Conservation (phyloP, 371 early-diverging fungal species). For the Mucor racemosus region DNA sequence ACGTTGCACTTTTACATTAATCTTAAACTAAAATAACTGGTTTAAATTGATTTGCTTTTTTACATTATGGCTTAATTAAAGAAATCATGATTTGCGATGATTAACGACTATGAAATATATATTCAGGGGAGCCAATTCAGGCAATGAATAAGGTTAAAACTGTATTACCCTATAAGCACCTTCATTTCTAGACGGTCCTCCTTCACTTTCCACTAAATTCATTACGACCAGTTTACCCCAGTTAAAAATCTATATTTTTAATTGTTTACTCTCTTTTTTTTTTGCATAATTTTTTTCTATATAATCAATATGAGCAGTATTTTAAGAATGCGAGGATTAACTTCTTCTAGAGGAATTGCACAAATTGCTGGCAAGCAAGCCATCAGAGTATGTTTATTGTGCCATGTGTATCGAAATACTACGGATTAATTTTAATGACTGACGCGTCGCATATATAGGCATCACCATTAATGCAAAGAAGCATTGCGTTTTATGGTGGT, state of each 20-base stretch:
- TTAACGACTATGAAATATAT: too few species aligned
- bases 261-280: background rate
- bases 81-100: too few species aligned
- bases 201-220: too few species aligned
- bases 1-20: too few species aligned
- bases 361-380: background rate
- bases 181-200: too few species aligned
- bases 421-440: background rate
- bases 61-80: too few species aligned
- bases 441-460: constrained; percentile 14
- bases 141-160: background rate
- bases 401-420: background rate
- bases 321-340: background rate
- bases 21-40: too few species aligned
- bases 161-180: background rate
- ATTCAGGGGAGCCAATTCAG: background rate
- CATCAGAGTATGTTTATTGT: constrained; percentile 10
- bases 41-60: too few species aligned
- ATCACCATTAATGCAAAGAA: constrained; percentile 21
- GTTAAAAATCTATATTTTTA: background rate
- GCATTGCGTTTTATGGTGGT: constrained; percentile 37
- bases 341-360: background rate
- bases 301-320: background rate
- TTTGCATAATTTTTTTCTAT: background rate
- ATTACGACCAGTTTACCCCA: background rate